Evolutionary conservation across 495 filamentous ascomycete genomes (phyloP), one percentile per base, ranked within the genome.

Genomic region (Penicillium canariense): DNA sequence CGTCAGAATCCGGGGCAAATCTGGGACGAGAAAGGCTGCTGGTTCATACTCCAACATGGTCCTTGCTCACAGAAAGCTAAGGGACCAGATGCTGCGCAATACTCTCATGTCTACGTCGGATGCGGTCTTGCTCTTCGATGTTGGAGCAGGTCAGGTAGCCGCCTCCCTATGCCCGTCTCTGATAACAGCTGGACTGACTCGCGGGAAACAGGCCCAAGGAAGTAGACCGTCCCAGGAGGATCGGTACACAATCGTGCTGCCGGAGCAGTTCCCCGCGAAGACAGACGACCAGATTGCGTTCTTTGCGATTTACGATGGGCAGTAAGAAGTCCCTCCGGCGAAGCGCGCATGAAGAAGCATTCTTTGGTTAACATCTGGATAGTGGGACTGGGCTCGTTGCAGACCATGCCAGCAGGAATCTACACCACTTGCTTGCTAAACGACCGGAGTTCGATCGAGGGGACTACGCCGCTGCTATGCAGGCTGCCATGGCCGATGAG

Each of bases 301-400:
- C 34, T 70, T 76, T 52, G 71, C 70, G 10, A 58, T 74, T 11
- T 76, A 73, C 49, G 73, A 76, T 38, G 73, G 73, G 32, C 71
- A 76, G 73, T 76, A 60, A 54, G 73, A 26, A 43, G 15, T 20
- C n/a, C 50, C 26, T 25, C 14, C 30, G 28, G 12, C n/a, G 3
- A 30, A 39, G 22, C 14, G 32, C 32, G 6, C 5, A 20, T n/a
- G 18, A n/a, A 23, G 22, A 8, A 23, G 5, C 22, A 4, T 46
- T 23, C 25, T 20, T 12, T 10, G 30, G 9, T 22, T 42, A 18
- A 43, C 34, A 17, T 18, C 12, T 40, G 6, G 9, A 28, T 22
- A 76, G 73, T 60, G 73, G 73, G 31, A 67, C 73, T 5, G 55
- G 44, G 8, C 43, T 62, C 10, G 71, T 73, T 14, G 61, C 73